Base-by-base conservation (phyloP, 805 yeast species). In the Candida qinlingensis region DNA sequence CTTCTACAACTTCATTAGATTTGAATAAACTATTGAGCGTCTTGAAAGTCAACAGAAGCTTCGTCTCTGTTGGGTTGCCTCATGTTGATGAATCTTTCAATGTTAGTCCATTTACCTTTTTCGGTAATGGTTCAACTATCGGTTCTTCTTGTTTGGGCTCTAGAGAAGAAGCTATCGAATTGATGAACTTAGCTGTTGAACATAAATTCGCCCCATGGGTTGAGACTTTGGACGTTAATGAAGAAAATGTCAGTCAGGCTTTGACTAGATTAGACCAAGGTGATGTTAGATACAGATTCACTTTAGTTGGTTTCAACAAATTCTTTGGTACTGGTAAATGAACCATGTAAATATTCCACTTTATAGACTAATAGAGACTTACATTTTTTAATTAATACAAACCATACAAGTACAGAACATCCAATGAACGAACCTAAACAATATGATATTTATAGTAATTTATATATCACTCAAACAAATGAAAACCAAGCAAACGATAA, bases 21-120 rank as follows among this genome's bases (percentile, higher is more conserved):
- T 61, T 83, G 47, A 68, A 71, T 53, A 60, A 69, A 28, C 77
- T 79, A 62, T 60, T 83, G 52, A 61, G 64, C 30, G 62, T 74
- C 30, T 70, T 87, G 63, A 80, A 73, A 59, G 79, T 83, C 39
- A 76, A 76, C 59, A 83, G 83, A 47, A 70, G 71, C 45, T 76
- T 82, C 61, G 73, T 82, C 46, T 71, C 83, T 35, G 89, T 81
- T 48, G 92, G 92, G 47, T 71, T 84, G 58, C 88, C 92, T 46
- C 75, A 71, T 42, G 72, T 76, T 45, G 66, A 55, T 44, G 70
- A 66, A 52, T 57, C 57, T 38, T 61, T 69, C 46, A 55, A 56
- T 31, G 73, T 79, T 39, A 64, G 72, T 42, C 83, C 86, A 46
- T 69, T 72, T 61, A 65, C 77, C 29, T 79, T 81, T 67, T 67